These are phyloP conservation scores for Talaromyces thailandensis DNA, from an alignment of 495 filamentous ascomycete species.

Conservation along the genomic window DNA sequence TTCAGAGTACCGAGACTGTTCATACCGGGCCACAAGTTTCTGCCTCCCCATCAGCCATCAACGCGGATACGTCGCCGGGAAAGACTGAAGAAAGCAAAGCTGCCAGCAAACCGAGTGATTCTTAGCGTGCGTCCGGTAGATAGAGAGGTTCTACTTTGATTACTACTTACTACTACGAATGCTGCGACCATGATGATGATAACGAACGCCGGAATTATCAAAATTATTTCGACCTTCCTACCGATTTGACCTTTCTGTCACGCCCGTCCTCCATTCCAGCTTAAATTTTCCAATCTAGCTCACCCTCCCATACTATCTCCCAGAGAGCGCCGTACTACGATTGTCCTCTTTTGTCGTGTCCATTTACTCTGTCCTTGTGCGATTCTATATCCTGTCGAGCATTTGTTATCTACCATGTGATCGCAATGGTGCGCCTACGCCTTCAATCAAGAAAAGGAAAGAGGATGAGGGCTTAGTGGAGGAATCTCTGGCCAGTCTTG, in stretches of 20 bases:
- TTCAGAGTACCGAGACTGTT: slow-evolving; percentile 22
- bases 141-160: background rate
- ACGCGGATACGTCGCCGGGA: slow-evolving; percentile 11
- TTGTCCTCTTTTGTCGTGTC: background rate
- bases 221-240: background rate
- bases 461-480: background rate
- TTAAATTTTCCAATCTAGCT: slow-evolving; percentile 11
- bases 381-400: slow-evolving; percentile 12
- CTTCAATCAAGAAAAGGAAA: background rate
- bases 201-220: background rate
- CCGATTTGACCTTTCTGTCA: slow-evolving; percentile 6
- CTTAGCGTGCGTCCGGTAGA: background rate
- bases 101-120: slow-evolving; percentile 10
- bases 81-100: slow-evolving; percentile 3
- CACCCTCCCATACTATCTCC: slow-evolving; percentile 2
- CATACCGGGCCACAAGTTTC: slow-evolving; percentile 29
- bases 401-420: background rate
- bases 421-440: background rate
- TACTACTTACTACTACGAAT: background rate
- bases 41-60: slow-evolving; percentile 9
- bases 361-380: slow-evolving; percentile 16
- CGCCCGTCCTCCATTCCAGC: slow-evolving; percentile 9
- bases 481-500: background rate
- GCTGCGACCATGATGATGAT: slow-evolving; percentile 4
- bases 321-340: background rate